Conservation (phyloP, 2,329 filamentous ascomycete species). For the Metarhizium sp. region DNA sequence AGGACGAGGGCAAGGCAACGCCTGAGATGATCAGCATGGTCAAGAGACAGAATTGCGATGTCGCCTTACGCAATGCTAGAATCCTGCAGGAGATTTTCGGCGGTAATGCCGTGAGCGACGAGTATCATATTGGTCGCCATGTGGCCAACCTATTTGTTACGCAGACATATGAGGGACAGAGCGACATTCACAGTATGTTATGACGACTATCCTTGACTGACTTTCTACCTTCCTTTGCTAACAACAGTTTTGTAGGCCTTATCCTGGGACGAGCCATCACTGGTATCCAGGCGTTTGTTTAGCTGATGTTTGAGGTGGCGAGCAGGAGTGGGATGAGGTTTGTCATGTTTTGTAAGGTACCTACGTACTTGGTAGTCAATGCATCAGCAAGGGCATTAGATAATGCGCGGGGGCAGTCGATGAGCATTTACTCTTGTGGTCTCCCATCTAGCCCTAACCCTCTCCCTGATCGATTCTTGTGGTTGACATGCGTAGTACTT, state of each 20-base stretch:
- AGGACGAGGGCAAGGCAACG: constrained; percentile 78
- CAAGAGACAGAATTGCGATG: constrained; percentile 95
- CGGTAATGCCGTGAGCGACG: constrained; percentile 95
- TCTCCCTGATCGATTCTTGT: too few relatives aligned
- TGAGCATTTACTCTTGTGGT: not conserved
- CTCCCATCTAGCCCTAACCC: not conserved
- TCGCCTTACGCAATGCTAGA: constrained; percentile 70
- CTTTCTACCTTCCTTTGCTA: not conserved
- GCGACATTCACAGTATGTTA: constrained; percentile 85
- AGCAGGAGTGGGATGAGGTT: not conserved
- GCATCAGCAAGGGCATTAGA: not conserved
- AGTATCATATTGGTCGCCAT: constrained; percentile 91
- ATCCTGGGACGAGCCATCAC: constrained; percentile 61
- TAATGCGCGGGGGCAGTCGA: not conserved
- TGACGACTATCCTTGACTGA: not conserved
- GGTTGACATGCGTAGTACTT: too few relatives aligned
- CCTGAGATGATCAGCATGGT: constrained; percentile 97
- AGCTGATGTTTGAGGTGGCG: constrained; percentile 8
- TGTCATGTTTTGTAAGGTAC: not conserved
- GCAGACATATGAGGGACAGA: constrained; percentile 97
- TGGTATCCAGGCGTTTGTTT: constrained; percentile 73
- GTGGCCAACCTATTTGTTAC: constrained; percentile 95
- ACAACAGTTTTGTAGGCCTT: constrained; percentile 40
- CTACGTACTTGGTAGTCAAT: not conserved
- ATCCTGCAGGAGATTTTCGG: constrained; percentile 91